A percentile compares a stretch with the other conserved stretches of the same genome.
phyloP scores from a whole-genome alignment of 768 basidiomycete species.

The Mycena vitilis region DNA sequence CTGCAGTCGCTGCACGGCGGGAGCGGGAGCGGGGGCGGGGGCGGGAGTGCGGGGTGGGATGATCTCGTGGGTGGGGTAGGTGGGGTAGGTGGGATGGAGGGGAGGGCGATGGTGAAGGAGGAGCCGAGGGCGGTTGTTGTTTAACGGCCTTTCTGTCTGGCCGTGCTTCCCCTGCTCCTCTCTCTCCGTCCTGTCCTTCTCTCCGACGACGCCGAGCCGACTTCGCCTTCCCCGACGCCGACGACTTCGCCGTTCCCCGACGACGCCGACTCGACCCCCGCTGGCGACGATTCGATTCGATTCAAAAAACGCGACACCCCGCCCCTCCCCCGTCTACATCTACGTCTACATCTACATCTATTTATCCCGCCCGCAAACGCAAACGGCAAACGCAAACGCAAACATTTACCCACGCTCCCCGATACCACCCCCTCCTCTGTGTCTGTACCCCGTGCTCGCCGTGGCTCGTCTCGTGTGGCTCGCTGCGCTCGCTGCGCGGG shows the following conservation, averaged over 20 bases:
- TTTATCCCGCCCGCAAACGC: slow-evolving; percentile 1
- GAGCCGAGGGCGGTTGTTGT: slow-evolving; percentile 30
- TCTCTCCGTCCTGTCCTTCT: no score
- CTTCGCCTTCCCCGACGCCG: neutral
- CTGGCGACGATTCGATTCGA: no score
- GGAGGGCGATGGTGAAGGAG: slow-evolving; percentile 33
- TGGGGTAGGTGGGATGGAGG: neutral
- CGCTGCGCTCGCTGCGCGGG: no score
- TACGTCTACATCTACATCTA: no score
- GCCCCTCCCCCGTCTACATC: no score
- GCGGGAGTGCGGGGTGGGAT: slow-evolving; percentile 22
- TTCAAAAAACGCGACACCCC: slow-evolving; percentile 1
- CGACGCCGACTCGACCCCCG: no score
- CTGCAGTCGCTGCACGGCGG: neutral
- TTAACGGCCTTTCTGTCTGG: no score
- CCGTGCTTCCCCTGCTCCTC: neutral
- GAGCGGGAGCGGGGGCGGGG: neutral
- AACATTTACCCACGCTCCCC: neutral
- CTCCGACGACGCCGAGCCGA: no score
- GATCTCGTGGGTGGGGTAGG: slow-evolving; percentile 1
- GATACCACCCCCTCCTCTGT: slow-evolving; percentile 14
- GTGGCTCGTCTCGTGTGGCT: neutral
- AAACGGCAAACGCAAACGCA: neutral
- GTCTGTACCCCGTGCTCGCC: no score
- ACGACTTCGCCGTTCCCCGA: no score